Evolutionary conservation across 192 early-diverging fungal species (phyloP).

Genomic region (Obelidium mucronatum): DNA sequence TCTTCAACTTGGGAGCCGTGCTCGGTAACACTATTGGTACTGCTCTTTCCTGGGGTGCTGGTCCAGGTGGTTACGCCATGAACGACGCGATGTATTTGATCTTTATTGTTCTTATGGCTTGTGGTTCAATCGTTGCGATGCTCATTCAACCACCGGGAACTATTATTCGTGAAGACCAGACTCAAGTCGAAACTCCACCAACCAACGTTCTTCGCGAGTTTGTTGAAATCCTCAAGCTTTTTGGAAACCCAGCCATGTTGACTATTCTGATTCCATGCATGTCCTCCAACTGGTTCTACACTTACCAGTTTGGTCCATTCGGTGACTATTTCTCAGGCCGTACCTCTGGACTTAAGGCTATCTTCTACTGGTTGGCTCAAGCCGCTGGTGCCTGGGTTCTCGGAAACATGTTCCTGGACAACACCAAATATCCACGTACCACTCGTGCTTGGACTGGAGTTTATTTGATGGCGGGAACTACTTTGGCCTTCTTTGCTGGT

Average conservation of each 20-base stretch:
- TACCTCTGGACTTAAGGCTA: too few relatives aligned
- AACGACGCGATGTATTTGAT: constrained; percentile 59
- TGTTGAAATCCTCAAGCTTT: constrained; percentile 62
- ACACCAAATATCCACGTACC: too few relatives aligned
- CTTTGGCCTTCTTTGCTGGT: constrained; percentile 30
- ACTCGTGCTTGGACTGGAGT: too few relatives aligned
- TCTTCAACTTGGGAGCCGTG: constrained; percentile 8
- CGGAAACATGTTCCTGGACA: too few relatives aligned
- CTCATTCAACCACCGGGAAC: constrained; percentile 20
- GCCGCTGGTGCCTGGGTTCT: too few relatives aligned
- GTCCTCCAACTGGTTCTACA: too few relatives aligned
- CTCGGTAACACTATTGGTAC: not conserved
- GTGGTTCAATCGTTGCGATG: constrained; percentile 6
- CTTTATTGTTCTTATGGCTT: constrained; percentile 71
- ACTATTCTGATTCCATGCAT: constrained; percentile 25
- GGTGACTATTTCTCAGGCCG: too few relatives aligned
- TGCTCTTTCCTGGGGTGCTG: constrained; percentile 64
- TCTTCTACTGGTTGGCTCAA: too few relatives aligned
- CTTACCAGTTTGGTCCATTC: too few relatives aligned
- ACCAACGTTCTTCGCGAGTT: constrained; percentile 13
- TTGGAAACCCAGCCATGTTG: constrained; percentile 71
- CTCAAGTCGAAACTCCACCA: constrained; percentile 55
- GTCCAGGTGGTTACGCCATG: constrained; percentile 40
- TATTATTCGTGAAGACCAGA: constrained; percentile 74
- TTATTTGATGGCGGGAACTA: constrained; percentile 58